Evolutionary conservation across 257 asterid species (phyloP).

Genomic region (Apocynum venetum): DNA sequence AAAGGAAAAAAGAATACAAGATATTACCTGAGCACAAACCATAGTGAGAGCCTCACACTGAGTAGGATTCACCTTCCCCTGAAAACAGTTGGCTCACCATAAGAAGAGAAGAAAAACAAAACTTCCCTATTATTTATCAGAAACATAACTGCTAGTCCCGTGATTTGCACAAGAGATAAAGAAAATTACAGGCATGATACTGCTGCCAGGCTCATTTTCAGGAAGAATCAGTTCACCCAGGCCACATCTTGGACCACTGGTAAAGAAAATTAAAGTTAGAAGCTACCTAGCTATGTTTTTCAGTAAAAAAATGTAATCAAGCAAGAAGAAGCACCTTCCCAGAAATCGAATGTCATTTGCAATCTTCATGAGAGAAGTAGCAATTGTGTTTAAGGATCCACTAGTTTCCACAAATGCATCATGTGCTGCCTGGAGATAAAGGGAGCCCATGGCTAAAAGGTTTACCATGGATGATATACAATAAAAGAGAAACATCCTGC

Average conservation of each 20-base stretch:
- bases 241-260: conserved; percentile 99
- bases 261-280: conserved; percentile 20
- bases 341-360: conserved; percentile 93
- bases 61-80: conserved; percentile 98
- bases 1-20: not conserved
- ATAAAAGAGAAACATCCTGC: conserved; percentile 15
- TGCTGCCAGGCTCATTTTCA: conserved; percentile 99
- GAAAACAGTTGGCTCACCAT: conserved; percentile 22
- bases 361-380: conserved; percentile 91
- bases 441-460: not conserved
- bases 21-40: conserved; percentile 95
- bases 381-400: conserved; percentile 89
- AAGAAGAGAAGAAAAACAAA: conserved; percentile 15
- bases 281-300: conserved; percentile 14
- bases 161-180: conserved; percentile 17
- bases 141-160: conserved; percentile 1
- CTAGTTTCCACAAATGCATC: conserved; percentile 96
- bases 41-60: conserved; percentile 97
- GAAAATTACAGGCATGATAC: conserved; percentile 88
- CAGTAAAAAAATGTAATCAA: conserved; percentile 17
- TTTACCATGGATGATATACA: not conserved
- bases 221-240: conserved; percentile 97
- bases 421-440: conserved; percentile 83
- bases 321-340: conserved; percentile 63
- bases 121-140: conserved; percentile 7